Evolutionary conservation across 164 flowering plant species (phyloP), one percentile per base, ranked within the genome.

Genomic region (Vitis labrusca): DNA sequence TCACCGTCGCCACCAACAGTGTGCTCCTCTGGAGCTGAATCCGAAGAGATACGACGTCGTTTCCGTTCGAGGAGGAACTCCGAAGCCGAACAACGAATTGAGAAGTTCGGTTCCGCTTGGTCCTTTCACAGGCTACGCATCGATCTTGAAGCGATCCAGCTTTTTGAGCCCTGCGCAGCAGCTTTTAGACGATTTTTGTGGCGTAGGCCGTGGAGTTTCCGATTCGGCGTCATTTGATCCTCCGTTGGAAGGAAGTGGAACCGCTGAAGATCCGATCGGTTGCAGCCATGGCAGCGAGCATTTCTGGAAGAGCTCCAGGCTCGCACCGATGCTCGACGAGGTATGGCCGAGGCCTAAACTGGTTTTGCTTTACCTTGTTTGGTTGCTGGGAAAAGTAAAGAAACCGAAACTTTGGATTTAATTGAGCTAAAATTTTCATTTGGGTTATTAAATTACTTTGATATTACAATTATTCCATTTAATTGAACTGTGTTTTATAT

Each of bases 91-190:
- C 12, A 37, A 50, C 29, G 70, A 50, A 15, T n/a, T 32, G 10
- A 69, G 68, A 61, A 71, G 74, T 32, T 67, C 61, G 12, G 74
- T 74, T 50, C 81, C 81, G 3, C 66, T 75, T 2, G 81, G 81
- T 44, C 81, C 81, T 4, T 78, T 75, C 49, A 75, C 78, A 0
- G 81, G 81, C 12, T 78, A 78, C 27, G 78, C 78, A 12, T 68
- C 78, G 4, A 53, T 78, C 9, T 30, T 78, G 52, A 72, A 52
- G 54, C 58, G 70, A 8, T 75, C 78, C 7, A 72, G 66, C 66
- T 75, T 75, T 47, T n/a, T 75, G 48, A 70, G 30, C 51, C 78
- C 81, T 49, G 76, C 81, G 9, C 77, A 75, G 63, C 69, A 72
- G 67, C 16, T 78, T 47, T 23, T 78, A n/a, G 81, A 75, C 13